Conservation (phyloP, 306 rosid genomes). For the Pyrus communis region DNA sequence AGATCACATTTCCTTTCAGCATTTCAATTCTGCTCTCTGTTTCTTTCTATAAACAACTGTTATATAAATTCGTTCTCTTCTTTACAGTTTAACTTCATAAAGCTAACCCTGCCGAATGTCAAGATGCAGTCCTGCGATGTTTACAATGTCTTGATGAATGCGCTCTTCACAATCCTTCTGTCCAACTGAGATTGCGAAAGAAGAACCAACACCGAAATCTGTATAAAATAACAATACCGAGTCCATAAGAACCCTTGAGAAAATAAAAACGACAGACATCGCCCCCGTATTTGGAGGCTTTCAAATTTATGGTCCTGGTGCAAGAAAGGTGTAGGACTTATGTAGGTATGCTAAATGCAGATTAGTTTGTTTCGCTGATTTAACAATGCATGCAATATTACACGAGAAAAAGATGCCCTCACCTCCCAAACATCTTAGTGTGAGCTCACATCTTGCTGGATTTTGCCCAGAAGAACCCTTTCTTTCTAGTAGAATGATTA, state of each 20-base stretch:
- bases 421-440: conserved; percentile 43
- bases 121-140: conserved; percentile 26
- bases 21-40: conserved; percentile 23
- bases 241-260: background rate
- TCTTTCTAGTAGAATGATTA: conserved; percentile 51
- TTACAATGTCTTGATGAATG: conserved; percentile 19
- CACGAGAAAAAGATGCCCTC: conserved; percentile 11
- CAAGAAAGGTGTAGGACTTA: background rate
- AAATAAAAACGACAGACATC: background rate
- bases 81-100: conserved; percentile 46
- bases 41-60: conserved; percentile 26
- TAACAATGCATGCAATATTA: conserved; percentile 11
- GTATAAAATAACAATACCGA: conserved; percentile 15
- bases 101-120: conserved; percentile 33
- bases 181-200: conserved; percentile 28
- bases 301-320: background rate
- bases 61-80: conserved; percentile 38
- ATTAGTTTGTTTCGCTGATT: conserved; percentile 2
- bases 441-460: conserved; percentile 52
- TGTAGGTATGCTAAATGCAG: conserved; percentile 7
- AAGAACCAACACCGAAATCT: conserved; percentile 32
- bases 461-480: conserved; percentile 92
- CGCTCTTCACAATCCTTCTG: conserved; percentile 19
- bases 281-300: background rate
- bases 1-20: conserved; percentile 24